Percentiles rank a stretch among this genome's conserved stretches.
Conservation (phyloP, 2,329 filamentous ascomycete genomes). For the Aaosphaeria arxii region DNA sequence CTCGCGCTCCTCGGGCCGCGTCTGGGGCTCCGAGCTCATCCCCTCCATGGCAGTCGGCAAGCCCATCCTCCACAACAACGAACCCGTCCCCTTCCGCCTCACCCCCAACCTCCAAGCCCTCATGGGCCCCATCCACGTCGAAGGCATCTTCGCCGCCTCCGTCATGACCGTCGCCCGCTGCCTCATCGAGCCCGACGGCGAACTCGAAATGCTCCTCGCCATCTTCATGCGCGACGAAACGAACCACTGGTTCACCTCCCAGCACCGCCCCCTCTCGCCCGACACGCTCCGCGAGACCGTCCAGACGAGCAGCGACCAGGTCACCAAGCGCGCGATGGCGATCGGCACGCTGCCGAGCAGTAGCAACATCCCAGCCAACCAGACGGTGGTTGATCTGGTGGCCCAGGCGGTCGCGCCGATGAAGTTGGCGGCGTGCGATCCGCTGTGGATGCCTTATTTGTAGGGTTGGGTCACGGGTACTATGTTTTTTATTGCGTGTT, state of each 20-base stretch:
- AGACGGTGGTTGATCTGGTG: constrained; percentile 93
- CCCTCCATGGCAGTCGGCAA: constrained; percentile 81
- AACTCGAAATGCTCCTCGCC: constrained; percentile 91
- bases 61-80: constrained; percentile 90
- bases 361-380: constrained; percentile 81
- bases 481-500: no score
- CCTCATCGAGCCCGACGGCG: constrained; percentile 74
- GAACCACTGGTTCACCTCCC: constrained; percentile 90
- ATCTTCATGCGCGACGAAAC: constrained; percentile 98
- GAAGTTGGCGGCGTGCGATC: constrained; percentile 83
- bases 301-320: constrained; percentile 80
- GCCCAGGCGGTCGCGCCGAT: constrained; percentile 90
- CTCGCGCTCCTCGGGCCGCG: constrained; percentile 79
- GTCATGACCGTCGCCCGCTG: constrained; percentile 96
- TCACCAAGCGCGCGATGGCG: constrained; percentile 85
- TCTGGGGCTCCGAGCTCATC: constrained; percentile 95
- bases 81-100: constrained; percentile 94
- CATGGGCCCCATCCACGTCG: constrained; percentile 92
- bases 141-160: constrained; percentile 92
- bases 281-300: constrained; percentile 75
- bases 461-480: constrained; percentile 41
- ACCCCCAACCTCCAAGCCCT: constrained; percentile 94
- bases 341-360: constrained; percentile 75
- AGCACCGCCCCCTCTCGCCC: constrained; percentile 64
- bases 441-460: constrained; percentile 96